Evolutionary conservation across 805 yeast genomes (phyloP).

Genomic region (Wickerhamomyces xylosicus): DNA sequence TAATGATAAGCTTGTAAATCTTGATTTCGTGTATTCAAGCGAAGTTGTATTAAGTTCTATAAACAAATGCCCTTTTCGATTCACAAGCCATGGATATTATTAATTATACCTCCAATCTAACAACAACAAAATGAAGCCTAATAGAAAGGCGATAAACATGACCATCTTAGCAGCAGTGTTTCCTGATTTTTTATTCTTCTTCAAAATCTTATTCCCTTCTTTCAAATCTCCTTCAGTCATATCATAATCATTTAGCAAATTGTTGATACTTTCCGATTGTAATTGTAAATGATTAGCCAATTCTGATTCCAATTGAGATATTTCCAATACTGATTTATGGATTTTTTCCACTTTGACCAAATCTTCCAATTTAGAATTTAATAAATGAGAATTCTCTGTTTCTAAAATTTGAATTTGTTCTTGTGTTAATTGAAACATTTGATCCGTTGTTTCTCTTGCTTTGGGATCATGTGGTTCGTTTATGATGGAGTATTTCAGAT

Average conservation of each 20-base stretch:
- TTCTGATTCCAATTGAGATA: slow-evolving; percentile 66
- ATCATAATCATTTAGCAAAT: slow-evolving; percentile 55
- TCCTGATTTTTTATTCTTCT: slow-evolving; percentile 57
- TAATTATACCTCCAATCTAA: slow-evolving; percentile 36
- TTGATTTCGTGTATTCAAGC: no score
- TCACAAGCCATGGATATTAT: not conserved
- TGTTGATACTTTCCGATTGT: slow-evolving; percentile 62
- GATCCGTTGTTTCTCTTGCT: slow-evolving; percentile 16
- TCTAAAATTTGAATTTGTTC: slow-evolving; percentile 50
- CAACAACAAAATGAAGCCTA: slow-evolving; percentile 47
- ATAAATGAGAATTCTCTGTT: slow-evolving; percentile 45
- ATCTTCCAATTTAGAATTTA: slow-evolving; percentile 49
- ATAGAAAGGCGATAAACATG: slow-evolving; percentile 39
- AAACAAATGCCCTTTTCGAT: not conserved
- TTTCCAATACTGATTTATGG: slow-evolving; percentile 57
- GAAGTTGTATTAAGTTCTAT: no score
- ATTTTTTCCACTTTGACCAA: slow-evolving; percentile 48
- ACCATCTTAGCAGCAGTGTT: slow-evolving; percentile 50
- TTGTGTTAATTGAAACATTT: slow-evolving; percentile 22
- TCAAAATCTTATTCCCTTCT: slow-evolving; percentile 62
- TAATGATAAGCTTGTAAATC: no score
- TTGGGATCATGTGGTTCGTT: slow-evolving; percentile 3
- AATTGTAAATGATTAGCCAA: slow-evolving; percentile 59
- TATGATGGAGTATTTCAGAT: slow-evolving; percentile 5
- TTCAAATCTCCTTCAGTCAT: slow-evolving; percentile 54